These are phyloP conservation scores for Paraphoma sp. DNA, from an alignment of 2,329 filamentous ascomycete species.

Conservation along the genomic window DNA sequence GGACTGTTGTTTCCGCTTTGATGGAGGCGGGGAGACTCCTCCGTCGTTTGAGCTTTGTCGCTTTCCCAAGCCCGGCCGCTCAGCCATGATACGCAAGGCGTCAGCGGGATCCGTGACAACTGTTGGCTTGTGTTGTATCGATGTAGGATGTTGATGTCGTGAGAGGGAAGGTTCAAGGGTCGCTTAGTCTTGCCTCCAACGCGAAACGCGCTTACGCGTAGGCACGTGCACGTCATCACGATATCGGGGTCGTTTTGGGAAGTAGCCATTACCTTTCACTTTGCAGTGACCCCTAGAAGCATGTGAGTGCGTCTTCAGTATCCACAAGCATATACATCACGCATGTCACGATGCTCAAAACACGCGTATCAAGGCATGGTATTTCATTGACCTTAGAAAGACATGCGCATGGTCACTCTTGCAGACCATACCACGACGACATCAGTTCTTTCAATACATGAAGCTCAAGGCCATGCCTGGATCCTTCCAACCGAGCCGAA, in stretches of 20 bases:
- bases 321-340: too few species aligned
- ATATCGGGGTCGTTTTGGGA: background rate
- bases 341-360: too few species aligned
- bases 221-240: conserved; percentile 36
- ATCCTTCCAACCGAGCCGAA: background rate
- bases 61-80: conserved; percentile 34
- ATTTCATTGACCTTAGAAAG: too few species aligned
- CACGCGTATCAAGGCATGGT: too few species aligned
- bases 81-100: conserved; percentile 20
- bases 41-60: conserved; percentile 48
- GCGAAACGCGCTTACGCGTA: conserved; percentile 37
- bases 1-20: conserved; percentile 62
- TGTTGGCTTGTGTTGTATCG: background rate
- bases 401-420: too few species aligned
- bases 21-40: conserved; percentile 63
- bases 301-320: too few species aligned
- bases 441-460: too few species aligned
- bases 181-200: conserved; percentile 3
- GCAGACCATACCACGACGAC: too few species aligned
- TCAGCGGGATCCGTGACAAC: background rate
- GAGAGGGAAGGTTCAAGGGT: conserved; percentile 7
- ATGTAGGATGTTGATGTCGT: background rate
- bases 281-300: too few species aligned
- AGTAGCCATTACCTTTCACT: too few species aligned
- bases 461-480: too few species aligned